These are phyloP conservation scores for Adansonia rubrostipa DNA, from an alignment of 441 rosid species.

Conservation along the genomic window DNA sequence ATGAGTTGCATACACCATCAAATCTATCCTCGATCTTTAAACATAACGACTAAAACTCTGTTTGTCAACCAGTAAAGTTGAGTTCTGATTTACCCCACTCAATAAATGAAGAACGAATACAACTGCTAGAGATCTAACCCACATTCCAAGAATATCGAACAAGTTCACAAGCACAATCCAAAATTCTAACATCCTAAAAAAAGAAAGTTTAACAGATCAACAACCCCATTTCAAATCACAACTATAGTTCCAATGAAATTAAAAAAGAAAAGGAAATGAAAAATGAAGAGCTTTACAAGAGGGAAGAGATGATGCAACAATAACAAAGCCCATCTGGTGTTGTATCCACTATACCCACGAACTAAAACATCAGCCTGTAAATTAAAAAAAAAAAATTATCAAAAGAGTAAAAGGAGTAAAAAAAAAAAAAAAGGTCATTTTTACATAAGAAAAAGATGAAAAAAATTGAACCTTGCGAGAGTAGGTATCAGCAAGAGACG, in stretches of 20 bases:
- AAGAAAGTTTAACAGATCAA: background rate
- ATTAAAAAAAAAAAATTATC: background rate
- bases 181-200: background rate
- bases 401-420: background rate
- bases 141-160: background rate
- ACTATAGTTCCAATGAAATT: background rate
- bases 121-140: conserved; percentile 6
- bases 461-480: conserved; percentile 67
- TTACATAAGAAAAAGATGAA: background rate
- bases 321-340: conserved; percentile 92
- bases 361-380: conserved; percentile 69
- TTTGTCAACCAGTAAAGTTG: background rate
- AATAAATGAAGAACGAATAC: background rate
- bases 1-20: conserved; percentile 13
- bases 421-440: background rate
- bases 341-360: conserved; percentile 97
- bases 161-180: background rate
- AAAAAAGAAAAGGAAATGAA: background rate
- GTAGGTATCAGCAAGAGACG: conserved; percentile 73
- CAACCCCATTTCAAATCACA: conserved; percentile 9
- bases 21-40: background rate
- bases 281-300: conserved; percentile 47
- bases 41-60: background rate
- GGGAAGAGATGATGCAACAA: conserved; percentile 80
- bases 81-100: background rate